These are phyloP conservation scores for Monilinia fructicola DNA, from an alignment of 2,329 filamentous ascomycete genomes.

Conservation along the genomic window DNA sequence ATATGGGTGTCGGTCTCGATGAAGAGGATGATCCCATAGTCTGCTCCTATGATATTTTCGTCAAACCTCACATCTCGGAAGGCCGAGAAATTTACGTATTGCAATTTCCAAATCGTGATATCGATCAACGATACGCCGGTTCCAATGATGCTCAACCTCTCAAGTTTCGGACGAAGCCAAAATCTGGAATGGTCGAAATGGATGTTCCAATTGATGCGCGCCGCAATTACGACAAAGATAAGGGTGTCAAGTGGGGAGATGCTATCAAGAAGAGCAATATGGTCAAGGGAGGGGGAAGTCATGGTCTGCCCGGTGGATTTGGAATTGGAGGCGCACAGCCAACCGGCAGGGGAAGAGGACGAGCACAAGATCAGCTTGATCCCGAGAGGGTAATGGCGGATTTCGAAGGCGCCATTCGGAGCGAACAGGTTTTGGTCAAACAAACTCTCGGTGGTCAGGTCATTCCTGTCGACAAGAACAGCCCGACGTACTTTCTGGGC, in stretches of 20 bases:
- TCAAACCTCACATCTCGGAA: conserved; percentile 68
- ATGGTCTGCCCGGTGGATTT: conserved; percentile 72
- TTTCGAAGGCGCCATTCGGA: conserved; percentile 66
- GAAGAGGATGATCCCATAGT: conserved; percentile 65
- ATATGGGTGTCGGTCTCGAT: conserved; percentile 11
- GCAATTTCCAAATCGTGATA: conserved; percentile 80
- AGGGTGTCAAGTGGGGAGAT: conserved; percentile 81
- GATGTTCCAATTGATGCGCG: conserved; percentile 77
- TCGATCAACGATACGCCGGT: conserved; percentile 58
- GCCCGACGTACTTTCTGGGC: conserved; percentile 76
- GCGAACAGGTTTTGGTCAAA: conserved; percentile 70
- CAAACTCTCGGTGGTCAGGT: conserved; percentile 86
- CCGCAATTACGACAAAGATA: conserved; percentile 76
- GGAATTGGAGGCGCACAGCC: conserved; percentile 53
- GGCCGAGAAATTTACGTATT: conserved; percentile 73
- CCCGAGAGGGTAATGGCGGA: conserved; percentile 46
- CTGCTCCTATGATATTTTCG: conserved; percentile 78
- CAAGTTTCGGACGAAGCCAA: conserved; percentile 78
- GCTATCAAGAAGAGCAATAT: conserved; percentile 59
- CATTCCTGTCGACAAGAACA: conserved; percentile 62
- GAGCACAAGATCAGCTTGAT: conserved; percentile 40
- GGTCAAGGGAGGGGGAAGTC: conserved; percentile 59
- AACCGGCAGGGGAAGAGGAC: conserved; percentile 41
- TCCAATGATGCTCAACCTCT: conserved; percentile 57
- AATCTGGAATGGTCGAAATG: conserved; percentile 82